These are phyloP conservation scores for Vanrija pseudolonga DNA, from an alignment of 1,284 basidiomycete genomes.

Conservation along the genomic window DNA sequence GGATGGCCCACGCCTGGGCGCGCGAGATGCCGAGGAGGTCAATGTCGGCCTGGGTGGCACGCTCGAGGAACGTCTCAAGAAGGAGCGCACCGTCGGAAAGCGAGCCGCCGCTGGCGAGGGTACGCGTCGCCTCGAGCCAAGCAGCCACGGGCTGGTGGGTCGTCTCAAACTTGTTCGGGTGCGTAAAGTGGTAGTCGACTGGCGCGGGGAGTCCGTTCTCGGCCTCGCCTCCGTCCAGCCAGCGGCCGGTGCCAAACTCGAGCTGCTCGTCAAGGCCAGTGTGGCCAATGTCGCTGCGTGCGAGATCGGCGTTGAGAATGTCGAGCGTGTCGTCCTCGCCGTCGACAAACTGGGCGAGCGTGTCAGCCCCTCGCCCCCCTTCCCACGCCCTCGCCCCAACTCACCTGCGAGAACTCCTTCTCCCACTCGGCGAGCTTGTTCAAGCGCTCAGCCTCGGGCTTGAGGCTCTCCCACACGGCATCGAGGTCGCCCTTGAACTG, in stretches of 20 bases:
- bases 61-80: conserved; percentile 76
- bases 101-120: conserved; percentile 74
- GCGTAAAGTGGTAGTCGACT: conserved; percentile 70
- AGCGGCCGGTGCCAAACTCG: conserved; percentile 35
- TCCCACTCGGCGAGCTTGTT: conserved; percentile 82
- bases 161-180: conserved; percentile 19
- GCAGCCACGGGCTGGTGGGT: conserved; percentile 15
- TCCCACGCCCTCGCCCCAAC: conserved; percentile 6
- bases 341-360: conserved; percentile 33
- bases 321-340: conserved; percentile 47
- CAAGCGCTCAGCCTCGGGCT: conserved; percentile 48
- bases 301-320: conserved; percentile 40
- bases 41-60: conserved; percentile 29
- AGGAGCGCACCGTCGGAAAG: conserved; percentile 78
- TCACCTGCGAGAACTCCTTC: conserved; percentile 70
- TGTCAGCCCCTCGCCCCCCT: not conserved
- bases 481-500: conserved; percentile 51
- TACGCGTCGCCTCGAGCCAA: conserved; percentile 35
- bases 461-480: conserved; percentile 49
- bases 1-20: conserved; percentile 79
- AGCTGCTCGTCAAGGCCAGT: conserved; percentile 37
- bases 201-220: conserved; percentile 69
- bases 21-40: conserved; percentile 54
- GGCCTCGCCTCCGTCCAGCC: conserved; percentile 1
- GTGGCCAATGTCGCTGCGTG: conserved; percentile 40